Base-by-base conservation (phyloP, 495 filamentous ascomycete genomes). In the Talaromyces wortmannii region DNA sequence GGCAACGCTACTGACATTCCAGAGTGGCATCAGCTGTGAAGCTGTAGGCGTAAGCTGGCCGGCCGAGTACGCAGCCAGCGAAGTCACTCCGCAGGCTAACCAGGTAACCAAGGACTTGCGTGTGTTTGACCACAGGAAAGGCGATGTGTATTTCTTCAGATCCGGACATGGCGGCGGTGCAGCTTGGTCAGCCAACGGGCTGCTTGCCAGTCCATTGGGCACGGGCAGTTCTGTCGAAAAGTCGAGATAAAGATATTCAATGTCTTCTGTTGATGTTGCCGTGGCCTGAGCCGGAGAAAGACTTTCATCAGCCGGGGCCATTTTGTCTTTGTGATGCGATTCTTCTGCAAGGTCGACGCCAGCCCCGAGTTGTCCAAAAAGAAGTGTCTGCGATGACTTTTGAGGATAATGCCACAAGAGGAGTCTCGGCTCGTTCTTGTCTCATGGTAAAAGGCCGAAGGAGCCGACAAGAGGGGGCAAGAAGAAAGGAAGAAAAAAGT, bases 61-160 rank as follows among this genome's bases (percentile, higher is more conserved):
- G 0, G 91, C 88, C 0, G 86, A 83, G 64, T 91, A 95, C 31
- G 89, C 91, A 0, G 90, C 89, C 57, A 92, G 67, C 7, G 81
- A 79, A 0, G 91, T 95, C 2, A 88, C 87, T 17, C 79, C 63
- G 64, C 87, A 92, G 2, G 87, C 87, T 33, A 96, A 77, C 65
- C 73, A 79, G n/a, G 90, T 83, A 63, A 87, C 85, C 64, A 89
- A 66, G 10, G 73, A 78, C 62, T 96, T 96, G 45, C 83, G 81
- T 30, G 69, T 72, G 59, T 65, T 57, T 0, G 87, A 81, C 91
- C 91, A 96, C 13, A 78, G 75, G 61, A 90, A 86, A 0, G 91
- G 92, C 29, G 86, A 84, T 1, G 71, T 77, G 51, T 84, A 92
- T 53, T 78, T 70, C 15, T 74, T 75, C n/a, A 95, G 76, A 64